Evolutionary conservation across 164 flowering plant genomes (phyloP).

Genomic region (Stephania japonica): DNA sequence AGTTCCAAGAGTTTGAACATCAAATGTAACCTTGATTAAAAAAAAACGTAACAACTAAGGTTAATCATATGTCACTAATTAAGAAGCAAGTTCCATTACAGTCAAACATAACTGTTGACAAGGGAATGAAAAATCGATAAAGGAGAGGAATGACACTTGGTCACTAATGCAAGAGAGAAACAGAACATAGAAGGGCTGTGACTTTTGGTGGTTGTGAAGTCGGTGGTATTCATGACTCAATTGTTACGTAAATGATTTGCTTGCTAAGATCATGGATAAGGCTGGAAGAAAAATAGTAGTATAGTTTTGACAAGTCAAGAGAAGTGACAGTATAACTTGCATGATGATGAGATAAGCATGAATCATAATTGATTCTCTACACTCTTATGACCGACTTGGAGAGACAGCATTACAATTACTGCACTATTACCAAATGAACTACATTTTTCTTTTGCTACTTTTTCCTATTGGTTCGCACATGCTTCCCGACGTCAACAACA

Average conservation of each 20-base stretch:
- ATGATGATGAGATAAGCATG: background rate
- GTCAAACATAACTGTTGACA: background rate
- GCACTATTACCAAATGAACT: too few species aligned
- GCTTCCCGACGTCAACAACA: too few species aligned
- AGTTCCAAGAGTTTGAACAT: too few species aligned
- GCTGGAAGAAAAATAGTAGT: background rate
- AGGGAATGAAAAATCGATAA: background rate
- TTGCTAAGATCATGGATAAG: background rate
- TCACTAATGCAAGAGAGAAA: background rate
- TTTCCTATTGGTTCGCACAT: too few species aligned
- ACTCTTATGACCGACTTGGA: too few species aligned
- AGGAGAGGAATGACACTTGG: background rate
- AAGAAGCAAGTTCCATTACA: too few species aligned
- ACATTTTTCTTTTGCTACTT: too few species aligned
- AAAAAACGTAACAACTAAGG: too few species aligned
- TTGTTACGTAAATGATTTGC: background rate
- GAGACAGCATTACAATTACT: too few species aligned
- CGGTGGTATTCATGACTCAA: background rate
- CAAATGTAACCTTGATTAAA: too few species aligned
- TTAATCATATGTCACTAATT: too few species aligned
- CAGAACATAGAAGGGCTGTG: background rate
- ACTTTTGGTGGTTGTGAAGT: conserved; percentile 2
- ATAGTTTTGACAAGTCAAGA: background rate
- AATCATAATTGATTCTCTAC: too few species aligned
- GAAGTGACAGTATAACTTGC: background rate